Conservation (phyloP, 2,329 filamentous ascomycete species). For the Penicillium sp. region DNA sequence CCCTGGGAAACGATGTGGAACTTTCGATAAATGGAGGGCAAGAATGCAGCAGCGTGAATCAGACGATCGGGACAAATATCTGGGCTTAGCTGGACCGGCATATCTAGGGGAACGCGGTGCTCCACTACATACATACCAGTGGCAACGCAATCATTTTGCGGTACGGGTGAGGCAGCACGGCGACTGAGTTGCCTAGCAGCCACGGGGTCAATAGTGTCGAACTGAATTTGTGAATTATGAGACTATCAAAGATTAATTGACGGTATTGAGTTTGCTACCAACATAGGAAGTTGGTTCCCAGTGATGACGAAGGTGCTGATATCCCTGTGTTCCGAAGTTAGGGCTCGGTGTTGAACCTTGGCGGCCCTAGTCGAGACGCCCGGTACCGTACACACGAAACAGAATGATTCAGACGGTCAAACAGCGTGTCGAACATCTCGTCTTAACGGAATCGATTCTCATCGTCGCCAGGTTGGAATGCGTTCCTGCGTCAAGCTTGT, state of each 20-base stretch:
- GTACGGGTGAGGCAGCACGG: not conserved
- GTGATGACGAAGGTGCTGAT: not conserved
- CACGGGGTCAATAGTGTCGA: not conserved
- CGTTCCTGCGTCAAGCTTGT: not conserved
- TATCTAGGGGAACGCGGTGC: constrained; percentile 4
- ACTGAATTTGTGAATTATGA: not conserved
- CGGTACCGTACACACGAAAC: not conserved
- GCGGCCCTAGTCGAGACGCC: not conserved
- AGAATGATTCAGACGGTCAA: not conserved
- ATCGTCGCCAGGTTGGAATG: constrained; percentile 3
- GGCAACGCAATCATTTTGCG: not conserved
- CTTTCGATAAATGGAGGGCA: constrained; percentile 15
- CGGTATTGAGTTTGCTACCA: not conserved
- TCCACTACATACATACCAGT: constrained; percentile 11
- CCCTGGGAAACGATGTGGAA: constrained; percentile 8
- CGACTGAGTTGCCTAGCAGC: not conserved
- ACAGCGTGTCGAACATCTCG: not conserved
- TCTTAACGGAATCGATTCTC: not conserved
- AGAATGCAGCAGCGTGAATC: constrained; percentile 15
- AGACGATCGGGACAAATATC: constrained; percentile 1
- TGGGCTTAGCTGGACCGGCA: not conserved
- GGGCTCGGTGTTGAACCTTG: not conserved
- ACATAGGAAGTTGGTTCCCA: not conserved
- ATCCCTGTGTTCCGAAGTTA: constrained; percentile 2
- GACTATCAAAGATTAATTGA: not conserved